phyloP scores from a whole-genome alignment of 2,329 filamentous ascomycete species.

The Diplodia corticola region DNA sequence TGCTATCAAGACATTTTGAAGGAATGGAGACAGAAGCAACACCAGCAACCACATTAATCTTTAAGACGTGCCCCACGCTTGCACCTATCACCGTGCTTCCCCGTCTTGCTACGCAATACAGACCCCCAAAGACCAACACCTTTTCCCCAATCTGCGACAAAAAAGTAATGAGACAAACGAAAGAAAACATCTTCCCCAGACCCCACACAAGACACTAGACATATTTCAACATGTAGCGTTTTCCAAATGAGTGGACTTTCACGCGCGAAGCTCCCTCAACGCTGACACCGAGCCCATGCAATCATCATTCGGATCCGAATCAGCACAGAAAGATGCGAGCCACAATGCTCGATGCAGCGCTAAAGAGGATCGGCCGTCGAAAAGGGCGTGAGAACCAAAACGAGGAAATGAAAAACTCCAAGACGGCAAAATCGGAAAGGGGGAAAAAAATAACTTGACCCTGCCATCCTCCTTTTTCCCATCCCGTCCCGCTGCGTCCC shows the following conservation, averaged over 20 bases:
- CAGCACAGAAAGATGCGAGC: constrained; percentile 5
- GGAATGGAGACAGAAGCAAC: not conserved
- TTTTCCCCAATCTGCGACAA: not conserved
- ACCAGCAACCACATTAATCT: not conserved
- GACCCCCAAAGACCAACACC: not conserved
- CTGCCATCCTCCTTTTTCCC: not conserved
- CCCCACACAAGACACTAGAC: not conserved
- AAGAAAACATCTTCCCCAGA: not conserved
- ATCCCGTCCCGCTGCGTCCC: not conserved
- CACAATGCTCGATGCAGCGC: constrained; percentile 5
- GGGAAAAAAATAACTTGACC: not conserved
- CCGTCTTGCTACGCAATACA: not conserved
- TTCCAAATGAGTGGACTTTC: constrained; percentile 2
- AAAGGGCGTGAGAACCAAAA: not conserved
- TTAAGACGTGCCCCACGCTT: not conserved
- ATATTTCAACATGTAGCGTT: not conserved
- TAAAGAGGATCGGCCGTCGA: not conserved
- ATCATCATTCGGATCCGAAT: not conserved
- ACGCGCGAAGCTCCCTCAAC: not conserved
- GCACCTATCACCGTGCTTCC: not conserved
- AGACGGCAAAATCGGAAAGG: not conserved
- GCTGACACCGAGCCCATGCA: constrained; percentile 19
- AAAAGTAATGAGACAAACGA: not conserved
- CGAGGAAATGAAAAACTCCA: not conserved
- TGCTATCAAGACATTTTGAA: not conserved